Evolutionary conservation across 108 stramenopile genomes (phyloP), one percentile per base, ranked within the genome.

Genomic region (Skeletonema tropicum): DNA sequence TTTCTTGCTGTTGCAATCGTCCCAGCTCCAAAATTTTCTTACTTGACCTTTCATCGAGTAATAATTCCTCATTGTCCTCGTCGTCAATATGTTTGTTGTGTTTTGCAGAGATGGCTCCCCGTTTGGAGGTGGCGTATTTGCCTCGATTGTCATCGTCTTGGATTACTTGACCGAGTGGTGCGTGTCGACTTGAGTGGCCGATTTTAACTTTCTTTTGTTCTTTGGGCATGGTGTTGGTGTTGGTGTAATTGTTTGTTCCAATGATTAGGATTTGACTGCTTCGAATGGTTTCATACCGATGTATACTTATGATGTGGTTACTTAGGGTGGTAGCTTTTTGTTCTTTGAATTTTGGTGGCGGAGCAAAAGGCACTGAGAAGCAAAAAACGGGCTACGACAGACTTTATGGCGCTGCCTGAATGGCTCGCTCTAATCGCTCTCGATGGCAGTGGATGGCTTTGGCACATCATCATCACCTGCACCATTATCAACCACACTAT

Each of bases 131-230:
- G 31, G 92, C 93, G 71, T 83, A 92, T 60, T 92, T 93, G 46
- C 74, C 81, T 23, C 89, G 83, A 57, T 90, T 77, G 57, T 64
- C 66, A 83, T 92, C 95, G 58, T 90, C 85, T 70, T 84, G 82
- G 62, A 94, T 92, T 15, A 86, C 85, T 75, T 96, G 95, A 39
- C 95, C 95, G 3, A 96, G 75, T 2, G 95, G 95, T 15, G 92
- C 92, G 69, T 96, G 95, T 0, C 91, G 85, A 13, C 64, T 45
- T 7, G 80, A 49, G n/a, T 36, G 58, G 13, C 80, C 76, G 14
- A 64, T 63, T 49, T 39, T 64, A 48, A 74, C 33, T 30, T 76
- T 72, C 59, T 77, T 77, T 39, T 76, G 71, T 64, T 82, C 80
- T 58, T 82, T 82, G 38, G 80, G 76, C 80, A 77, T 77, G 42